Evolutionary conservation across 495 filamentous ascomycete species (phyloP).

Genomic region (Coniosporium apollinis): DNA sequence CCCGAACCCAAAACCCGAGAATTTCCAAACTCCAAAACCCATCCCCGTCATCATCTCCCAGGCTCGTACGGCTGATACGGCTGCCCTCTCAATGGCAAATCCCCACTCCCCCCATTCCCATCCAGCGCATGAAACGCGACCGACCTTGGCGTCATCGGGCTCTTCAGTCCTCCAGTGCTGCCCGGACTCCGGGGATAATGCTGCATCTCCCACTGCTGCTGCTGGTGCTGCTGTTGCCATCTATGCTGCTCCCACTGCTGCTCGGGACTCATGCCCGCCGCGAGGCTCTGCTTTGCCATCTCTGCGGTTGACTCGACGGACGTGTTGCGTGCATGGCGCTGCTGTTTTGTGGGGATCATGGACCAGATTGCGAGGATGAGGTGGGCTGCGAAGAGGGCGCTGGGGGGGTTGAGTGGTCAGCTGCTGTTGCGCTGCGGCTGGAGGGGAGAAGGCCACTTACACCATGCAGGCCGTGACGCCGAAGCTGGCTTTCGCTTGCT

Average conservation of each 20-base stretch:
- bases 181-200: slow-evolving; percentile 19
- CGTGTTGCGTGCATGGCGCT: slow-evolving; percentile 10
- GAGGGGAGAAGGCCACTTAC: slow-evolving; percentile 32
- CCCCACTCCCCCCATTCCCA: slow-evolving; percentile 3
- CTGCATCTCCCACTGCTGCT: slow-evolving; percentile 21
- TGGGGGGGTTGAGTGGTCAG: slow-evolving; percentile 5
- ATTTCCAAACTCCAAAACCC: too few species aligned
- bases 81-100: slow-evolving; percentile 2
- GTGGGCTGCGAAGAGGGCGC: slow-evolving; percentile 18
- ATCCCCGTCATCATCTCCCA: too few species aligned
- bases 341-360: slow-evolving; percentile 15
- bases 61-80: too few species aligned
- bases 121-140: slow-evolving; percentile 22
- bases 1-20: too few species aligned
- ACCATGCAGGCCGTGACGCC: slow-evolving; percentile 51
- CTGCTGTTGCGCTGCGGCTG: background rate
- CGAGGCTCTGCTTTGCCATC: slow-evolving; percentile 12
- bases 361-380: slow-evolving; percentile 18
- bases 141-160: slow-evolving; percentile 25
- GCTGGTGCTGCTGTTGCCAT: too few species aligned
- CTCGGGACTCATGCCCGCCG: slow-evolving; percentile 16
- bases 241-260: slow-evolving; percentile 27
- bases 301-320: slow-evolving; percentile 11
- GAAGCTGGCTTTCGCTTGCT: slow-evolving; percentile 60
- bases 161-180: slow-evolving; percentile 16